Evolutionary conservation across 2,329 filamentous ascomycete species (phyloP), one percentile per base, ranked within the genome.

Genomic region (Sporothrix euskadiensis): DNA sequence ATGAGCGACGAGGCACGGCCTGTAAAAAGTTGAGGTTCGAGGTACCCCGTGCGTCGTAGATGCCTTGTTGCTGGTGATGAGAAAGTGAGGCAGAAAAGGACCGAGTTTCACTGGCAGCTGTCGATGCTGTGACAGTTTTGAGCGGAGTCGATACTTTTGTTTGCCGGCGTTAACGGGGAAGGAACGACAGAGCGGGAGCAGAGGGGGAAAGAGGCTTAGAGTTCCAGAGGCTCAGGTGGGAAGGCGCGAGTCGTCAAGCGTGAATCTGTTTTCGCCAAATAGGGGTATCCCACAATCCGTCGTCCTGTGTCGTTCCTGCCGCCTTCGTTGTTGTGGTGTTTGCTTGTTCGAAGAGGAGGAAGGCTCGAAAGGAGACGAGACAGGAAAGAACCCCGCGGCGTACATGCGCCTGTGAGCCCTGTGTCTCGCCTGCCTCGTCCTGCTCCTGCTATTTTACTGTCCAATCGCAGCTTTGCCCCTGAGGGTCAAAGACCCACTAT

Each of bases 341-440:
- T 30, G 52, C 19, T 59, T 49, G 44, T 49, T 49, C 44, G 6
- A 49, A 49, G 44, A 19, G 44, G 44, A 49, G 14, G 56, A 4
- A 39, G 6, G 56, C 7, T 19, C 16, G 22, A 44, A 47, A 19
- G 61, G 44, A 30, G 61, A 47, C 61, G 30, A 66, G 39, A 41
- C n/a, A n/a, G 61, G 39, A 41, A 66, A 44, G 61, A 66, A 66
- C 61, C 39, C 57, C 57, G 57, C 57, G 57, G 57, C 30, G n/a
- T 8, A 35, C 35, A 4, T 35, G 35, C 19, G 32, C 4, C 44
- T 49, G 41, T 44, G 41, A 44, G 41, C 41, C 41, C 41, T 44
- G 19, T 22, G 52, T n/a, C 16, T 54, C 12, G 35, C 59, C 59
- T 65, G 35, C 39, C 59, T 32, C n/a, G n/a, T 41, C 47, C 14